phyloP scores from a whole-genome alignment of 228 moss, liverwort and hornwort species.

The Sphagnum magellanicum region DNA sequence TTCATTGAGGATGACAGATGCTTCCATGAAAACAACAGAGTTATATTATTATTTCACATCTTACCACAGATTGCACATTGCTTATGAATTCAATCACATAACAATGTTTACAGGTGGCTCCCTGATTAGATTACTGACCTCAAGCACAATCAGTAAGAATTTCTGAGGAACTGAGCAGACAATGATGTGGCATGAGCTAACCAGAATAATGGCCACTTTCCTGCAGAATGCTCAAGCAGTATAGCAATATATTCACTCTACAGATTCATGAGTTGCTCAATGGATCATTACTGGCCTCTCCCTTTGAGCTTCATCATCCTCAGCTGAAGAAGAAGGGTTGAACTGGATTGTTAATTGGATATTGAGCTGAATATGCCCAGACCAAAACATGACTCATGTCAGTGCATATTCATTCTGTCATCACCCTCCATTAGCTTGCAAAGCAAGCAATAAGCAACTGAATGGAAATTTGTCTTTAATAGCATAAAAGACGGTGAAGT shows the following conservation, averaged over 20 bases:
- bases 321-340: conserved; percentile 64
- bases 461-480: conserved; percentile 87
- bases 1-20: no score
- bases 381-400: neutral
- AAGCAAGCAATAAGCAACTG: conserved; percentile 26
- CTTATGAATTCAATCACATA: neutral
- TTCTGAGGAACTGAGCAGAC: conserved; percentile 82
- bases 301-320: conserved; percentile 65
- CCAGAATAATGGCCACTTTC: conserved; percentile 96
- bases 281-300: conserved; percentile 79
- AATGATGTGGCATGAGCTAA: conserved; percentile 92
- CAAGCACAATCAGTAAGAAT: conserved; percentile 62
- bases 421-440: neutral
- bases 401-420: neutral
- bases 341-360: conserved; percentile 88
- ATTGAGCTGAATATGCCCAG: conserved; percentile 57
- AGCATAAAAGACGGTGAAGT: conserved; percentile 83
- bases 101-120: neutral
- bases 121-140: conserved; percentile 24
- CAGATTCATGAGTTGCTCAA: conserved; percentile 88
- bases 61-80: neutral
- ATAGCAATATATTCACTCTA: conserved; percentile 92
- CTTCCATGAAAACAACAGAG: no score
- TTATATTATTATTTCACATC: no score
- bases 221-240: conserved; percentile 86